A percentile compares a stretch with the other conserved stretches of the same genome.
phyloP scores from a whole-genome alignment of 331 rosid species.

The Arachis monticola region DNA sequence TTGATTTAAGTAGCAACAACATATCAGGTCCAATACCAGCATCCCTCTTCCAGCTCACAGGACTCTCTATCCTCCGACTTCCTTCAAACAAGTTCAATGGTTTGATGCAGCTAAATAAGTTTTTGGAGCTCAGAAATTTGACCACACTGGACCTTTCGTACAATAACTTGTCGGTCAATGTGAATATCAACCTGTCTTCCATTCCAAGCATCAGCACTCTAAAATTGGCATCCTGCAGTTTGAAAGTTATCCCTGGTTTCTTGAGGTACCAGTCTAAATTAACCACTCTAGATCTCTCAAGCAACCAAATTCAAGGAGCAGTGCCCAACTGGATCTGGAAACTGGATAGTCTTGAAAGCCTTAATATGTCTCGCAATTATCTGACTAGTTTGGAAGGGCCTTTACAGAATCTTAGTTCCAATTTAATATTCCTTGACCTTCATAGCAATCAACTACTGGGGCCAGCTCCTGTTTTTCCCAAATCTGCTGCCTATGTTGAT shows the following conservation, averaged over 20 bases:
- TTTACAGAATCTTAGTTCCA: neutral
- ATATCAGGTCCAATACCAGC: constrained; percentile 32
- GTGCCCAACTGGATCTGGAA: constrained; percentile 56
- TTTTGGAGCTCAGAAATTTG: constrained; percentile 27
- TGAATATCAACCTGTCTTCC: neutral
- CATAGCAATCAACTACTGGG: constrained; percentile 32
- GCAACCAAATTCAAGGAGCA: constrained; percentile 29
- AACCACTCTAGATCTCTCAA: constrained; percentile 13
- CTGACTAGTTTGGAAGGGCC: constrained; percentile 30
- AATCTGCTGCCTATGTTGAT: too few species aligned
- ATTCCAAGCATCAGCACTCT: neutral
- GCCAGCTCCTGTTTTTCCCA: neutral
- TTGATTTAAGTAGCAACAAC: constrained; percentile 36
- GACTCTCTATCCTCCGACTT: constrained; percentile 26
- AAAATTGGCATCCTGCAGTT: constrained; percentile 36
- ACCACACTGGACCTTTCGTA: constrained; percentile 41
- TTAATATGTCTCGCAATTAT: constrained; percentile 26
- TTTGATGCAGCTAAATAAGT: neutral
- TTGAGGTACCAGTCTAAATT: neutral
- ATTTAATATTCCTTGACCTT: neutral
- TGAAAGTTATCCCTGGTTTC: constrained; percentile 25
- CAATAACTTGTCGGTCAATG: constrained; percentile 29
- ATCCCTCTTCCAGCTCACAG: constrained; percentile 1
- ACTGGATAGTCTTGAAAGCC: neutral
- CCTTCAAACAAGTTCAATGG: constrained; percentile 45